A percentile compares a stretch with the other conserved stretches of the same genome.
phyloP scores from a whole-genome alignment of 2,329 filamentous ascomycete species.

The Epichloe brachyelytri region DNA sequence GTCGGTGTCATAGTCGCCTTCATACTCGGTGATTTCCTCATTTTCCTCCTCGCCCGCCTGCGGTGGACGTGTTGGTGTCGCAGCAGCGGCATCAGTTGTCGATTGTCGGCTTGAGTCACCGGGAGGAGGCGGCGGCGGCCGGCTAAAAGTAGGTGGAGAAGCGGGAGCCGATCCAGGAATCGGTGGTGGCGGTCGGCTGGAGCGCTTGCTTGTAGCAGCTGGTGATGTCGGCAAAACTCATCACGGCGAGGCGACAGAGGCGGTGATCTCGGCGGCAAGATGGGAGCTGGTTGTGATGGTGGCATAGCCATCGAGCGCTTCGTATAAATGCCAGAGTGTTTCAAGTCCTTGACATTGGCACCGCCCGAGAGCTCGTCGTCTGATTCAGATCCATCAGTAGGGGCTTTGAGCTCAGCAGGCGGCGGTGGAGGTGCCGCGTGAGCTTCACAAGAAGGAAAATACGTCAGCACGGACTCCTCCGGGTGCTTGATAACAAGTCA shows the following conservation, averaged over 20 bases:
- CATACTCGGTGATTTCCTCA: slow-evolving; percentile 83
- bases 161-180: slow-evolving; percentile 43
- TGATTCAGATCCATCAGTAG: slow-evolving; percentile 69
- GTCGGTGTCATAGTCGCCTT: slow-evolving; percentile 96
- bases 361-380: slow-evolving; percentile 69
- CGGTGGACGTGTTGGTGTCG: slow-evolving; percentile 28
- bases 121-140: slow-evolving; percentile 44
- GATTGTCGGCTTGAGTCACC: slow-evolving; percentile 42
- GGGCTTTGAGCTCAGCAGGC: slow-evolving; percentile 43
- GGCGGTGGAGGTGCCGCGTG: slow-evolving; percentile 46
- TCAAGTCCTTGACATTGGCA: slow-evolving; percentile 26
- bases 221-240: slow-evolving; percentile 31
- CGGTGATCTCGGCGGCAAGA: slow-evolving; percentile 19
- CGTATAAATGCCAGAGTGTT: slow-evolving; percentile 22
- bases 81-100: slow-evolving; percentile 39
- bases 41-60: slow-evolving; percentile 50
- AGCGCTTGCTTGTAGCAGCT: slow-evolving; percentile 32
- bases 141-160: slow-evolving; percentile 35
- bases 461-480: neutral
- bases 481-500: neutral
- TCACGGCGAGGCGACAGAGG: slow-evolving; percentile 23
- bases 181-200: slow-evolving; percentile 45
- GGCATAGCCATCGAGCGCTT: slow-evolving; percentile 29
- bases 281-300: slow-evolving; percentile 21
- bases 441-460: slow-evolving; percentile 29